Conservation (phyloP, 129 eudicot species). For the Lactuca saligna region DNA sequence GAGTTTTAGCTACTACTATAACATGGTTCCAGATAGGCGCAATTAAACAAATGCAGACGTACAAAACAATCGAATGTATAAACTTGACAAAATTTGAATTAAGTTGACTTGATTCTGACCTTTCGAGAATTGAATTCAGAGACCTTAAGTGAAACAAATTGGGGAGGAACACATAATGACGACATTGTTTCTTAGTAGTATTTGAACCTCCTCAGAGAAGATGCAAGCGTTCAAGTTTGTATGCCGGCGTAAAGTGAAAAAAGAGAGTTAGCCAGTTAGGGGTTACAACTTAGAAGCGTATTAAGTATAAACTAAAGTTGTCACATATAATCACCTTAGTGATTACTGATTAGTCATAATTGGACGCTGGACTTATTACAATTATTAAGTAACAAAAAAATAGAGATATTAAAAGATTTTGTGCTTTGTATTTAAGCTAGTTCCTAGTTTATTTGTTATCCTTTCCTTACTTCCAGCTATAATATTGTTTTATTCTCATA, state of each 20-base stretch:
- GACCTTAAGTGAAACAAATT: slow-evolving; percentile 9
- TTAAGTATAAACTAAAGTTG: too few relatives aligned
- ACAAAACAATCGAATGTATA: slow-evolving; percentile 8
- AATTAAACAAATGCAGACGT: background rate
- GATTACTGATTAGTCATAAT: too few relatives aligned
- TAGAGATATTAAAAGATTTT: too few relatives aligned
- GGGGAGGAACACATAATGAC: slow-evolving; percentile 25
- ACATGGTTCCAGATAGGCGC: background rate
- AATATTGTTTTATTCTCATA: too few relatives aligned
- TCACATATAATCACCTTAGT: too few relatives aligned
- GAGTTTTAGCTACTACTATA: background rate
- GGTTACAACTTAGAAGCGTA: background rate
- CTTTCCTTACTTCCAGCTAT: too few relatives aligned
- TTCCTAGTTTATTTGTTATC: too few relatives aligned
- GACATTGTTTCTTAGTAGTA: slow-evolving; percentile 20
- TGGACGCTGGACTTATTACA: too few relatives aligned
- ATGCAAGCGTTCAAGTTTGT: background rate
- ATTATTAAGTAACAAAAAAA: too few relatives aligned
- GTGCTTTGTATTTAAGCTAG: too few relatives aligned
- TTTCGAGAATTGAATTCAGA: slow-evolving; percentile 18
- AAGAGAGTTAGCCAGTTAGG: slow-evolving; percentile 10
- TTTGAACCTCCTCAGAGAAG: background rate
- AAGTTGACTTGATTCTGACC: slow-evolving; percentile 21
- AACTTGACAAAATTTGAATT: background rate
- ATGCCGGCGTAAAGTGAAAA: slow-evolving; percentile 3